phyloP scores from a whole-genome alignment of 768 basidiomycete species.

The Boletus tomentosulus region DNA sequence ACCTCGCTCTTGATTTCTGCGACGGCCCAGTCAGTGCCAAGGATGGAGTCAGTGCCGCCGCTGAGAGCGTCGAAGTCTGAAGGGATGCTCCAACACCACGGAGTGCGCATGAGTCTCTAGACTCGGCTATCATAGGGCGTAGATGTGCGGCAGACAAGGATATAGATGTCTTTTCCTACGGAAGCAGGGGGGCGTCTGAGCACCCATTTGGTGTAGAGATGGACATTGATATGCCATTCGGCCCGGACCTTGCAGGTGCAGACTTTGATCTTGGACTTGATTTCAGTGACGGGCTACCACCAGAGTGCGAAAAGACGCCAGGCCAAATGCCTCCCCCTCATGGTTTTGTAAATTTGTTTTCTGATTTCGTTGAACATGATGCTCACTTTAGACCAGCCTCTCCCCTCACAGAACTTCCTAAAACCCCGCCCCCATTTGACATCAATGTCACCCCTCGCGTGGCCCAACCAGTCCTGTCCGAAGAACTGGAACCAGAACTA shows the following conservation, averaged over 20 bases:
- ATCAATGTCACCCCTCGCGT: constrained; percentile 46
- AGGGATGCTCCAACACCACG: constrained; percentile 59
- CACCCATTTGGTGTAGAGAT: constrained; percentile 59
- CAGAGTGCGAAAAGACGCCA: constrained; percentile 49
- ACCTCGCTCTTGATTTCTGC: constrained; percentile 76
- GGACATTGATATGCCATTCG: constrained; percentile 46
- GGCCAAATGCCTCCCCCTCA: constrained; percentile 56
- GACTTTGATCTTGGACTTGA: constrained; percentile 70
- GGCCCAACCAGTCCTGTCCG: constrained; percentile 38
- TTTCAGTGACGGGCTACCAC: constrained; percentile 54
- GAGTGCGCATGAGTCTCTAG: constrained; percentile 49
- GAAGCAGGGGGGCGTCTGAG: constrained; percentile 63
- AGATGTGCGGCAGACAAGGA: constrained; percentile 46
- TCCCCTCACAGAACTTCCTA: constrained; percentile 68
- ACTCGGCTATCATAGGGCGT: constrained; percentile 54
- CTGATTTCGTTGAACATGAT: neutral
- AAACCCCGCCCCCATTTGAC: constrained; percentile 69
- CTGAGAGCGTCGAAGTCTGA: constrained; percentile 66
- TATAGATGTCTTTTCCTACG: constrained; percentile 57
- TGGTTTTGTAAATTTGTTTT: constrained; percentile 56
- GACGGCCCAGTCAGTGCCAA: constrained; percentile 43
- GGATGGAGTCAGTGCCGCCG: constrained; percentile 46
- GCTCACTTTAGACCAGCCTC: constrained; percentile 48
- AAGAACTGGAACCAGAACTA: constrained; percentile 31
- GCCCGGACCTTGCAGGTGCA: constrained; percentile 46